These are phyloP conservation scores for Tetradesmus lagerheimii DNA, from an alignment of 139 green algal species.

Conservation along the genomic window DNA sequence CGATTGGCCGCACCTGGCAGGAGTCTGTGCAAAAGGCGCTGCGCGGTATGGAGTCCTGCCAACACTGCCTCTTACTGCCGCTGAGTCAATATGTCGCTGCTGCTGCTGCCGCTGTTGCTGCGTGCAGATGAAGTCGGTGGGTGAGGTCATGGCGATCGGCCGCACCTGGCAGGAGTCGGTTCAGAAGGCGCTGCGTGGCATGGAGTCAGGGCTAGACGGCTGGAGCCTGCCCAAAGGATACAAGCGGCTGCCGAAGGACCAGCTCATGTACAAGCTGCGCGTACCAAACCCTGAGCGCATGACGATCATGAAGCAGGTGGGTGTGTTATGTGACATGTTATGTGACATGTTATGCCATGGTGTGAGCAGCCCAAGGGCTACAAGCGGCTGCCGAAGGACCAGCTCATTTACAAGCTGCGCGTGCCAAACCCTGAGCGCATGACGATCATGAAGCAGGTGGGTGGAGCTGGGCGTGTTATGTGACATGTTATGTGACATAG, in stretches of 20 bases:
- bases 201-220: slow-evolving; percentile 95
- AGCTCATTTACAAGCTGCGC: slow-evolving; percentile 91
- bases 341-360: not conserved
- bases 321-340: not conserved
- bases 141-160: slow-evolving; percentile 99
- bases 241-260: slow-evolving; percentile 79
- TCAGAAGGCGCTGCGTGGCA: slow-evolving; percentile 96
- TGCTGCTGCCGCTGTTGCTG: no score
- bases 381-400: slow-evolving; percentile 79
- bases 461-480: not conserved
- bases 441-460: slow-evolving; percentile 42
- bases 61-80: no score
- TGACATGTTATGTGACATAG: not conserved
- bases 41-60: slow-evolving; percentile 88
- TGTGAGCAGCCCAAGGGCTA: slow-evolving; percentile 76
- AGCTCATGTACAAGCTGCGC: slow-evolving; percentile 91
- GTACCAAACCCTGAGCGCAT: slow-evolving; percentile 89
- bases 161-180: slow-evolving; percentile 96
- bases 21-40: slow-evolving; percentile 99
- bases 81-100: no score
- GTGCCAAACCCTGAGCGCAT: slow-evolving; percentile 90
- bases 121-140: slow-evolving; percentile 94
- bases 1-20: slow-evolving; percentile 96
- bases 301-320: slow-evolving; percentile 40
- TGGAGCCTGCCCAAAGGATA: slow-evolving; percentile 85